These are phyloP conservation scores for Luffa acutangula DNA, from an alignment of 306 rosid species.

Conservation along the genomic window DNA sequence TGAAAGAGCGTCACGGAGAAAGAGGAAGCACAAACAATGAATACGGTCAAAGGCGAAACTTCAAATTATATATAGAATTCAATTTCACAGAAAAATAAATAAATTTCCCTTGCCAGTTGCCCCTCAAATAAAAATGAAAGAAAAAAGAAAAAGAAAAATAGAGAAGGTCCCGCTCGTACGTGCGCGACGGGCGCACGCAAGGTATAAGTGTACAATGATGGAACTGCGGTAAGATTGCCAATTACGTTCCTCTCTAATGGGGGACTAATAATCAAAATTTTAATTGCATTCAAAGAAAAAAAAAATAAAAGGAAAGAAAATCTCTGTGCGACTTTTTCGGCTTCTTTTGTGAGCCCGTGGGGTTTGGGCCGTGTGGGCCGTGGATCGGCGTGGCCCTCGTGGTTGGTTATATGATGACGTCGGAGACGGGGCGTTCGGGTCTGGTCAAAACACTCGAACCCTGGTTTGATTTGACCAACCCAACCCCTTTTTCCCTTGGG, in stretches of 20 bases:
- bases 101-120: too few species aligned
- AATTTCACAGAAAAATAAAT: constrained; percentile 31
- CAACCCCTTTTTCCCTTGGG: neutral
- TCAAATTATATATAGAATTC: constrained; percentile 56
- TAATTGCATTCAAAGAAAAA: neutral
- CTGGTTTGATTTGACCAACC: neutral
- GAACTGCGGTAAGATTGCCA: constrained; percentile 2
- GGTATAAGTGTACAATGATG: constrained; percentile 18
- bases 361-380: constrained; percentile 4
- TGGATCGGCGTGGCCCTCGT: neutral
- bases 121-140: neutral
- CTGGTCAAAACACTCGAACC: neutral
- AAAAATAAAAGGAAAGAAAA: neutral
- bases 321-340: neutral
- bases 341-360: neutral
- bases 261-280: neutral
- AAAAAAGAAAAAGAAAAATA: neutral
- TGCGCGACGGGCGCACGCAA: constrained; percentile 12
- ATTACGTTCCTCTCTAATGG: neutral
- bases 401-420: neutral
- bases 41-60: constrained; percentile 42
- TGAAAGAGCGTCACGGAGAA: constrained; percentile 29
- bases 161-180: constrained; percentile 3
- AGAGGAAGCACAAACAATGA: constrained; percentile 19
- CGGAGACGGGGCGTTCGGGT: neutral